A percentile compares a stretch with the other conserved stretches of the same genome.
Conservation (phyloP, 2,329 filamentous ascomycete species). For the Apiospora koreana region DNA sequence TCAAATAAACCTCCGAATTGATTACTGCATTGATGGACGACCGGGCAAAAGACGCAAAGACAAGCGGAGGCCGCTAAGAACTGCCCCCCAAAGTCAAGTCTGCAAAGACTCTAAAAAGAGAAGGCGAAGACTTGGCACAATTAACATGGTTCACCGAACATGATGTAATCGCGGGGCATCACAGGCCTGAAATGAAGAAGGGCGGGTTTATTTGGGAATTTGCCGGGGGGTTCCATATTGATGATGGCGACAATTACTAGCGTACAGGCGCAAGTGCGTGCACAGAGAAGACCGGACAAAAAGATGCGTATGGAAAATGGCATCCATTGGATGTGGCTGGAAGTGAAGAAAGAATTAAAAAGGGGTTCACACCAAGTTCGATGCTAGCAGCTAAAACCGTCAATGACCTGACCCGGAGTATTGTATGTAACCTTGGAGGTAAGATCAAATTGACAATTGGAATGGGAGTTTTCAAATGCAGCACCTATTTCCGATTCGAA, state of each 20-base stretch:
- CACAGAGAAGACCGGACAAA: neutral
- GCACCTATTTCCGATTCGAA: neutral
- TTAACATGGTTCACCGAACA: neutral
- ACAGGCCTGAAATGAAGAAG: neutral
- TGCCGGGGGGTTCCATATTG: neutral
- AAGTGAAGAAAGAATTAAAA: neutral
- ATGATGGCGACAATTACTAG: neutral
- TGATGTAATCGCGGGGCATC: constrained; percentile 7
- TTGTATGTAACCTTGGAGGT: neutral
- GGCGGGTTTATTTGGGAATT: neutral
- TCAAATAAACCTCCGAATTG: constrained; percentile 5
- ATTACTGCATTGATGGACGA: neutral
- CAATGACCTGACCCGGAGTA: neutral
- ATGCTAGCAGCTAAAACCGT: neutral
- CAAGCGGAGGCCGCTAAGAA: neutral
- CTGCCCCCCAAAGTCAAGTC: neutral
- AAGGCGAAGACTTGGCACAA: neutral
- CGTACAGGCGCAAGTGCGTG: neutral
- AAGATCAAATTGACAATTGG: neutral
- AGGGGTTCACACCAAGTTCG: neutral
- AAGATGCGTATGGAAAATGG: neutral
- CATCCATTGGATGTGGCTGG: no score
- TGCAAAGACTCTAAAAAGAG: neutral
- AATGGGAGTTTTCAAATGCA: neutral
- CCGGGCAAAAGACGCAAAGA: neutral